phyloP scores from a whole-genome alignment of 2,329 filamentous ascomycete genomes.

The Sporothrix humicola region DNA sequence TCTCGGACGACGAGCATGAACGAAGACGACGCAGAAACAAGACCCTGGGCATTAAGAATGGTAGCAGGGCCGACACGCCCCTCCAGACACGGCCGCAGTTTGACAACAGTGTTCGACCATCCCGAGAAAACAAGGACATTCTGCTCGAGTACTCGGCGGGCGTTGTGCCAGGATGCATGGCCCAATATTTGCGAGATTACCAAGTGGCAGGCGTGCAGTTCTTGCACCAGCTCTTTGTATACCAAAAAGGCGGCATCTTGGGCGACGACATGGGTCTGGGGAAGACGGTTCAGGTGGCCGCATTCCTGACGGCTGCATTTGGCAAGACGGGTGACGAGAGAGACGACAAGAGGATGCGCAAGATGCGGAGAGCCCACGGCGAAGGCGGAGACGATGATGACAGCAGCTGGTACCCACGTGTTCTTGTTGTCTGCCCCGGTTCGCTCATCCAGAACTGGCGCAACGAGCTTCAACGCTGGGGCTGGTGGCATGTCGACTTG shows the following conservation, averaged over 20 bases:
- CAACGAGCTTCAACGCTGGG: slow-evolving; percentile 85
- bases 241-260: slow-evolving; percentile 86
- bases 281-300: slow-evolving; percentile 95
- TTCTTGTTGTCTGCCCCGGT: slow-evolving; percentile 87
- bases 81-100: slow-evolving; percentile 67
- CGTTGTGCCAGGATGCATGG: slow-evolving; percentile 83
- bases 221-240: slow-evolving; percentile 86
- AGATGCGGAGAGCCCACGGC: slow-evolving; percentile 61
- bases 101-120: slow-evolving; percentile 63
- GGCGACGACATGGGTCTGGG: slow-evolving; percentile 98
- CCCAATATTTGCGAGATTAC: slow-evolving; percentile 90
- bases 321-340: slow-evolving; percentile 91
- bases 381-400: slow-evolving; percentile 43
- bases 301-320: slow-evolving; percentile 88
- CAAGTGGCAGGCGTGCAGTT: slow-evolving; percentile 86
- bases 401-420: slow-evolving; percentile 73
- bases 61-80: slow-evolving; percentile 51
- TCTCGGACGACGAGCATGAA: slow-evolving; percentile 66
- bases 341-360: slow-evolving; percentile 85
- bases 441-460: slow-evolving; percentile 91
- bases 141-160: slow-evolving; percentile 76
- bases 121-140: slow-evolving; percentile 75
- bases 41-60: not conserved
- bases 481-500: slow-evolving; percentile 88
- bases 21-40: slow-evolving; percentile 32